Percentiles rank a stretch among this genome's conserved stretches.
These are phyloP conservation scores for Cryptococcus neoformans DNA, from an alignment of 1,284 basidiomycete genomes.

Conservation along the genomic window DNA sequence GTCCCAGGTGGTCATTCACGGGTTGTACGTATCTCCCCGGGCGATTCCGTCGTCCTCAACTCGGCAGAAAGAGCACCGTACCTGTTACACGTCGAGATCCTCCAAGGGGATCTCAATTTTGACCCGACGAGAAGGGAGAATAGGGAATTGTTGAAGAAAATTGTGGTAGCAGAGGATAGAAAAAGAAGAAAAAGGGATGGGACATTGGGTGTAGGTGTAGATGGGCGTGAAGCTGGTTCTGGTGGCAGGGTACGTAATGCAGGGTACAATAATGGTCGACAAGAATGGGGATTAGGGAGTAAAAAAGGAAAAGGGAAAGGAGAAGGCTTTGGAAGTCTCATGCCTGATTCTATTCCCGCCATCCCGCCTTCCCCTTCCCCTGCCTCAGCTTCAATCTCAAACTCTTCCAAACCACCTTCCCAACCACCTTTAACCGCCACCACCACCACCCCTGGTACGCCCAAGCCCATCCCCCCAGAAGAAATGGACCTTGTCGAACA, in stretches of 20 bases:
- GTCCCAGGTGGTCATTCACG: constrained; percentile 68
- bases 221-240: no score
- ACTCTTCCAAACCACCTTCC: neutral
- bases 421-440: neutral
- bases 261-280: neutral
- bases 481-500: constrained; percentile 95
- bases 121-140: constrained; percentile 70
- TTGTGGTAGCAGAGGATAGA: constrained; percentile 67
- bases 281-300: no score
- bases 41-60: constrained; percentile 97
- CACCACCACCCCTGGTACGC: no score
- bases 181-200: constrained; percentile 44
- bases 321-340: constrained; percentile 22
- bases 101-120: constrained; percentile 90
- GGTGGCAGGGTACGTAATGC: no score
- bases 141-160: constrained; percentile 71
- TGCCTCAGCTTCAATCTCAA: neutral
- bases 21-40: constrained; percentile 70
- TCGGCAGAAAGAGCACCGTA: constrained; percentile 96
- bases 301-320: no score
- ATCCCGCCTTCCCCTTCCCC: constrained; percentile 3
- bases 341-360: constrained; percentile 15
- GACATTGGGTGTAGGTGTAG: neutral
- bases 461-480: constrained; percentile 52
- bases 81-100: constrained; percentile 86